These are phyloP conservation scores for Fallopia convolvulus DNA, from an alignment of 148 eudicot species.

Conservation along the genomic window DNA sequence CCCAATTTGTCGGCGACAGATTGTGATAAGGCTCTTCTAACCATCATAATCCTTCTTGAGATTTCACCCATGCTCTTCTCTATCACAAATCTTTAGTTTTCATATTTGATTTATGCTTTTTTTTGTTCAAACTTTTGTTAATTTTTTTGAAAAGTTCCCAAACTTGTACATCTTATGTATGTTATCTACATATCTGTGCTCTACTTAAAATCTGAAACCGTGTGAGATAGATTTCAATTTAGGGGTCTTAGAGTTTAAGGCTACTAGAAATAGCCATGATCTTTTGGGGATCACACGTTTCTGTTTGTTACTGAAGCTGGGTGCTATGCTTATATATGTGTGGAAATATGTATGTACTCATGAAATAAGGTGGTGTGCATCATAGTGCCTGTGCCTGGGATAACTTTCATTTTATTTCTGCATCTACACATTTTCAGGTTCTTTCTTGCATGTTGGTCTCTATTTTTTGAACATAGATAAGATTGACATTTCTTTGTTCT, in stretches of 20 bases:
- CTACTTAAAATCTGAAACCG: no score
- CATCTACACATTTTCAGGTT: neutral
- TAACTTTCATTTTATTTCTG: neutral
- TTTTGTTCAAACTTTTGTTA: no score
- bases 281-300: neutral
- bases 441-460: neutral
- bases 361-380: neutral
- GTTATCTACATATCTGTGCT: no score
- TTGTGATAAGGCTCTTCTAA: no score
- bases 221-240: no score
- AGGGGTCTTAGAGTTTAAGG: neutral
- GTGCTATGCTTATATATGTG: neutral
- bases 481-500: neutral
- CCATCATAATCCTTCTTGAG: no score
- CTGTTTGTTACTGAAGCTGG: neutral
- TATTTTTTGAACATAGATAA: neutral
- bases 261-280: neutral
- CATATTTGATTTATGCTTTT: no score
- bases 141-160: no score
- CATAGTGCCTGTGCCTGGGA: neutral
- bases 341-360: neutral
- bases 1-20: no score
- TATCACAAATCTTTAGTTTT: no score
- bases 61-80: no score
- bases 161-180: no score